Percentiles rank a stretch among this genome's conserved stretches.
Conservation (phyloP, 768 basidiomycete genomes). For the Boletus barrowsii region DNA sequence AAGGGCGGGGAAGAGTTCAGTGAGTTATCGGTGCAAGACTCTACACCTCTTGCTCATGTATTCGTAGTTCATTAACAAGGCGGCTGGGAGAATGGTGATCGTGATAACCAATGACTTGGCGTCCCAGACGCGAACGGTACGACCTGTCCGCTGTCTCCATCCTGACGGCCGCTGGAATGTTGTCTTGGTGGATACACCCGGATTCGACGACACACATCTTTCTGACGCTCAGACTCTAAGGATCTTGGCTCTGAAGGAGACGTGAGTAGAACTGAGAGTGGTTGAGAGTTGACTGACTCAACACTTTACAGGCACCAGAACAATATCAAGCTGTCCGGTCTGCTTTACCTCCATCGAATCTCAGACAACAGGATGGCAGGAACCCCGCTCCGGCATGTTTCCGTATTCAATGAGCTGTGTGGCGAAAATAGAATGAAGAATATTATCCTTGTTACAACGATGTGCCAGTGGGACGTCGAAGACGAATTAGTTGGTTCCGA, state of each 20-base stretch:
- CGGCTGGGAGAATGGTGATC: not conserved
- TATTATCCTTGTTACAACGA: constrained; percentile 18
- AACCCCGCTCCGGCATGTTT: constrained; percentile 1
- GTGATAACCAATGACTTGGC: not conserved
- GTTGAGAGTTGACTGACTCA: not conserved
- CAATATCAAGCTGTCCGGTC: too few relatives aligned
- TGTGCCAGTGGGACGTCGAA: constrained; percentile 5
- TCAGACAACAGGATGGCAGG: constrained; percentile 1
- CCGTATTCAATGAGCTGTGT: constrained; percentile 7
- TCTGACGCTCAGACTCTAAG: constrained; percentile 8
- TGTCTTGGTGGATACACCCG: constrained; percentile 18
- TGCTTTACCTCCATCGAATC: too few relatives aligned
- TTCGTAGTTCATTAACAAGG: constrained; percentile 15
- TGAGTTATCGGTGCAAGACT: not conserved
- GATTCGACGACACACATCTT: constrained; percentile 15
- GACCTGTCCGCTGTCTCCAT: constrained; percentile 10
- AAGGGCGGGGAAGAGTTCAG: constrained; percentile 18
- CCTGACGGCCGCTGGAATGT: constrained; percentile 13
- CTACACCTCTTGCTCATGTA: not conserved
- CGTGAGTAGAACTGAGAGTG: constrained; percentile 2
- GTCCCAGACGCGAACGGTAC: constrained; percentile 8
- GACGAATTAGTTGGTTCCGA: too few relatives aligned
- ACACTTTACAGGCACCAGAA: not conserved
- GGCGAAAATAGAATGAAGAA: constrained; percentile 12
- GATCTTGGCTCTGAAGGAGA: constrained; percentile 13